Percentiles rank a stretch among this genome's conserved stretches.
Evolutionary conservation across 2,329 filamentous ascomycete species (phyloP).

Genomic region (Triangularia verruculosa): DNA sequence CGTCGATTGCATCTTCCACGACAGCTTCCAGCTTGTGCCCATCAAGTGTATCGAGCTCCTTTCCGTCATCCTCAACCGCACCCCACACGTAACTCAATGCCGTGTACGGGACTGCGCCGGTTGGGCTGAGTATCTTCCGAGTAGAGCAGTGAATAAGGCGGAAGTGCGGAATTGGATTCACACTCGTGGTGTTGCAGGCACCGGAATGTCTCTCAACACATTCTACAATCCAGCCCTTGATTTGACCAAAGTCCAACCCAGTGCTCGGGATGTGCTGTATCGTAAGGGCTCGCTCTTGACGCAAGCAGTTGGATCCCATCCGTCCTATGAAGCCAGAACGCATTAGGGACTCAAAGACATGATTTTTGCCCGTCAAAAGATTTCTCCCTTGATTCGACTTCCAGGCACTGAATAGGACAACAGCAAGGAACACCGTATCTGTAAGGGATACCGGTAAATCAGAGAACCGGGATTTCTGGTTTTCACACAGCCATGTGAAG

Average conservation of each 20-base stretch:
- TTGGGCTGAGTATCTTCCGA: background rate
- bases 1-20: background rate
- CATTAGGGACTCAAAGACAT: background rate
- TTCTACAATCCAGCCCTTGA: background rate
- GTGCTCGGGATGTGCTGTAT: background rate
- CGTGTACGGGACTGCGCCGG: background rate
- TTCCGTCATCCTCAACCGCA: background rate
- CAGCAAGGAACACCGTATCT: background rate
- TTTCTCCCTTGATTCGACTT: background rate
- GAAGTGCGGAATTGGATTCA: background rate
- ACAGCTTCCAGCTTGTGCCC: background rate
- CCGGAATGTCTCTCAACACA: background rate
- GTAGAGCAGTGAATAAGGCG: conserved; percentile 4
- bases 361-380: background rate
- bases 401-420: background rate
- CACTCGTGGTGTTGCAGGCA: background rate
- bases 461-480: too few relatives aligned
- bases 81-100: conserved; percentile 10
- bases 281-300: background rate
- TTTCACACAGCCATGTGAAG: too few relatives aligned
- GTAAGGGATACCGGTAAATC: background rate
- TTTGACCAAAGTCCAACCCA: background rate
- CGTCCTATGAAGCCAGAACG: background rate
- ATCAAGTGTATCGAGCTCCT: background rate
- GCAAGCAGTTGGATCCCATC: background rate